Conservation (phyloP, 2,329 filamentous ascomycete species). For the Cladophialophora chaetospira region DNA sequence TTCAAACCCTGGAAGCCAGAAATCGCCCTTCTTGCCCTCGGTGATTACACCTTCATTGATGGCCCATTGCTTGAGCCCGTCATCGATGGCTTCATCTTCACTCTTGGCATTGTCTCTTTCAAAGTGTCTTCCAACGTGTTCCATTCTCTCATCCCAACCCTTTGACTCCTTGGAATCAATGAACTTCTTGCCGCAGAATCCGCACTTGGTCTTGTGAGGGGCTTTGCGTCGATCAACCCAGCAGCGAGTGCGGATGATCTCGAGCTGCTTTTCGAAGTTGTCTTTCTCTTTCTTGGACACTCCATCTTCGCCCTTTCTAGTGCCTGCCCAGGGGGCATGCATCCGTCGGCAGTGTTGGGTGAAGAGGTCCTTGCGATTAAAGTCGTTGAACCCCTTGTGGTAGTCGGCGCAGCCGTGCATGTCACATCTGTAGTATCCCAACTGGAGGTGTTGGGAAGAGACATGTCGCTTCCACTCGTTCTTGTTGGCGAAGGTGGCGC, state of each 20-base stretch:
- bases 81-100: constrained; percentile 43
- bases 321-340: constrained; percentile 53
- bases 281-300: constrained; percentile 38
- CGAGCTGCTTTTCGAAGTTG: constrained; percentile 56
- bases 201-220: constrained; percentile 63
- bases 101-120: constrained; percentile 56
- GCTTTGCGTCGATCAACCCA: constrained; percentile 61
- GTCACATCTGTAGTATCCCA: constrained; percentile 75
- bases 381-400: constrained; percentile 56
- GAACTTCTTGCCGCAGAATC: constrained; percentile 55
- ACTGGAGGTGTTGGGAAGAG: constrained; percentile 73
- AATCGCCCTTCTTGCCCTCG: constrained; percentile 21
- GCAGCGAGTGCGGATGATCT: constrained; percentile 60
- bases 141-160: constrained; percentile 81
- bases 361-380: constrained; percentile 92
- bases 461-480: constrained; percentile 97
- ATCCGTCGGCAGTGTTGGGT: constrained; percentile 85
- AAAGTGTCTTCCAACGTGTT: constrained; percentile 81
- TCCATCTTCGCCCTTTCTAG: constrained; percentile 48
- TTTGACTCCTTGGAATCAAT: constrained; percentile 35
- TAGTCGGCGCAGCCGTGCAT: constrained; percentile 55
- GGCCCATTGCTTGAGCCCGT: constrained; percentile 45
- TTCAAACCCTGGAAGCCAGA: constrained; percentile 23
- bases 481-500: constrained; percentile 72
- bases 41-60: constrained; percentile 36